Evolutionary conservation across 441 rosid species (phyloP).

Genomic region (Syzygium malaccense): DNA sequence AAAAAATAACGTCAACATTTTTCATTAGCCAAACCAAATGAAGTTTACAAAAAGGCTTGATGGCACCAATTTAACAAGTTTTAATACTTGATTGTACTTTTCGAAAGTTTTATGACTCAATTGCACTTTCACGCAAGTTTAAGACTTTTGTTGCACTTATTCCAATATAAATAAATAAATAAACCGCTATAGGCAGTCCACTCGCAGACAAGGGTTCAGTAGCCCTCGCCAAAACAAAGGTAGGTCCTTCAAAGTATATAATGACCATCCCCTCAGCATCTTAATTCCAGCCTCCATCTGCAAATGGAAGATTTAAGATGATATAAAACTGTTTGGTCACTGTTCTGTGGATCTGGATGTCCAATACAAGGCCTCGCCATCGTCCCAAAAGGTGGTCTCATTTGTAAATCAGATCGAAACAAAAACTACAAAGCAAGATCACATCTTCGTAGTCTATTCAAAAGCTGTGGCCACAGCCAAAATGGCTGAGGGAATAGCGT

Average conservation of each 20-base stretch:
- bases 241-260: background rate
- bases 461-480: background rate
- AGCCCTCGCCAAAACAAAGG: background rate
- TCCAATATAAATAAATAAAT: background rate
- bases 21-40: accelerated
- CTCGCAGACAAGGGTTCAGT: background rate
- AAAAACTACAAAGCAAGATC: background rate
- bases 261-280: background rate
- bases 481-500: background rate
- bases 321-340: background rate
- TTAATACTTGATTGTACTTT: background rate
- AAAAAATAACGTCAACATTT: background rate
- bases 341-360: background rate
- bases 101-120: background rate
- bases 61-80: background rate
- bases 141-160: background rate
- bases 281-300: background rate
- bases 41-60: background rate
- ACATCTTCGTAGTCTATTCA: background rate
- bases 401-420: background rate
- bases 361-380: background rate
- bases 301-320: background rate
- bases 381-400: background rate
- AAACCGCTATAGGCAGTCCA: background rate
- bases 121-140: accelerated